Conservation (phyloP, 768 basidiomycete genomes). For the Kwoniella bestiolae region DNA sequence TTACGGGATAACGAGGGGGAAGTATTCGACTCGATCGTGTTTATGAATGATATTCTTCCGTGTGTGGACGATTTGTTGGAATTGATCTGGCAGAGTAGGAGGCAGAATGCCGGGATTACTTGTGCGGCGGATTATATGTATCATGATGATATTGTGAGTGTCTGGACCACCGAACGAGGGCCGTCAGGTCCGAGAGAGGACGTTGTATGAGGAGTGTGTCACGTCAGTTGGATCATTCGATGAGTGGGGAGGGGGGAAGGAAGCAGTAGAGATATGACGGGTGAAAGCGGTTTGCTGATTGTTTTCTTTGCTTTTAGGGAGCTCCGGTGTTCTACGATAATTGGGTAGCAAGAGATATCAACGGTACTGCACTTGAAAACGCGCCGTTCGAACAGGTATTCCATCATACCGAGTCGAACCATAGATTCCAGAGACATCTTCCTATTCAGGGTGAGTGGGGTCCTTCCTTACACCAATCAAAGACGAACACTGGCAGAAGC, state of each 20-base stretch:
- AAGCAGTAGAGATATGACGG: too few species aligned
- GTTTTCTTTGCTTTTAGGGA: slow-evolving; percentile 58
- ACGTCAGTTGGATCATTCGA: too few species aligned
- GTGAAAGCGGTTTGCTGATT: too few species aligned
- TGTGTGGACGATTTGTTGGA: slow-evolving; percentile 97
- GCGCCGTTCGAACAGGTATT: slow-evolving; percentile 94
- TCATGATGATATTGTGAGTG: slow-evolving; percentile 86
- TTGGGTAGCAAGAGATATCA: slow-evolving; percentile 98
- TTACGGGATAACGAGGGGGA: slow-evolving; percentile 88
- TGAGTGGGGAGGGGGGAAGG: too few species aligned
- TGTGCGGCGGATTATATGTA: slow-evolving; percentile 99
- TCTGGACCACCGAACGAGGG: too few species aligned
- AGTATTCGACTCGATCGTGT: slow-evolving; percentile 93
- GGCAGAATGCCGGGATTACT: slow-evolving; percentile 95
- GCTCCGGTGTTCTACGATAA: slow-evolving; percentile 86
- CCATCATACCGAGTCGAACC: slow-evolving; percentile 74
- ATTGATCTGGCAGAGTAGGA: slow-evolving; percentile 91
- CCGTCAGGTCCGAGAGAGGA: too few species aligned
- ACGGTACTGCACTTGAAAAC: slow-evolving; percentile 97
- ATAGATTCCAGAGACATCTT: slow-evolving; percentile 86
- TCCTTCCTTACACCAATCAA: not conserved
- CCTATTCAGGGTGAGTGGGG: slow-evolving; percentile 69
- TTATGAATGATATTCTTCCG: slow-evolving; percentile 99
- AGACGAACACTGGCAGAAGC: too few species aligned
- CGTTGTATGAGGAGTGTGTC: too few species aligned